Evolutionary conservation across 345 rosid genomes (phyloP), one percentile per base, ranked within the genome.

Genomic region (Litchi chinensis): DNA sequence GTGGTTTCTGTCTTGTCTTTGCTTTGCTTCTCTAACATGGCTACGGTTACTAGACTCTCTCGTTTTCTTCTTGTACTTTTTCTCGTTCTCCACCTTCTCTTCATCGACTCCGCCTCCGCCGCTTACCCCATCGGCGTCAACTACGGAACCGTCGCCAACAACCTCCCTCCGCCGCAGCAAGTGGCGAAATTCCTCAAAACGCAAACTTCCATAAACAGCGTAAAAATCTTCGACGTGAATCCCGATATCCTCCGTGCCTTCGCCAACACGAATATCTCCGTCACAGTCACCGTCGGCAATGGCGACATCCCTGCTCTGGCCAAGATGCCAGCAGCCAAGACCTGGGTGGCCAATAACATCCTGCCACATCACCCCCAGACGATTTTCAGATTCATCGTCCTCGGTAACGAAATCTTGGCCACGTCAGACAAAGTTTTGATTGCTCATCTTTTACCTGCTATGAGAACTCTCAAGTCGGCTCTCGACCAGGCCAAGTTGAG

Each of bases 221-320:
- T 94, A 74, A 94, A 92, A 81, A 70, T 94, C 88, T 94, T 94
- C 88, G 97, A 94, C 83, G 74, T 92, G 76, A 91, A 91, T 72
- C 94, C 92, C 22, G 87, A 86, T 63, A 86, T 94, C 74, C 89
- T 94, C 81, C 86, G 86, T 40, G 94, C 95, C 37, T 92, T 94
- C 73, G 91, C 95, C 62, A 74, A 81, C 87, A 88, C 98, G 15
- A 87, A 85, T 5, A 92, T 94, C 48, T 73, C 89, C 19, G 89
- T 94, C 54, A 91, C 95, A 37, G 90, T 94, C 22, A 92, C 91
- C 3, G 89, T 91, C 68, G 90, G 89, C 4, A 93, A 93, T 85
- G 91, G 90, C 40, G 93, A 92, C 80, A 86, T 93, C 76, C 80
- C 87, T 18, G 32, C 93, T 5, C 88, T 92, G 43, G 63, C 95